Percentiles rank a stretch among this genome's conserved stretches.
phyloP scores from a whole-genome alignment of 192 early-diverging fungal genomes.

The Backusella psychrophila region DNA sequence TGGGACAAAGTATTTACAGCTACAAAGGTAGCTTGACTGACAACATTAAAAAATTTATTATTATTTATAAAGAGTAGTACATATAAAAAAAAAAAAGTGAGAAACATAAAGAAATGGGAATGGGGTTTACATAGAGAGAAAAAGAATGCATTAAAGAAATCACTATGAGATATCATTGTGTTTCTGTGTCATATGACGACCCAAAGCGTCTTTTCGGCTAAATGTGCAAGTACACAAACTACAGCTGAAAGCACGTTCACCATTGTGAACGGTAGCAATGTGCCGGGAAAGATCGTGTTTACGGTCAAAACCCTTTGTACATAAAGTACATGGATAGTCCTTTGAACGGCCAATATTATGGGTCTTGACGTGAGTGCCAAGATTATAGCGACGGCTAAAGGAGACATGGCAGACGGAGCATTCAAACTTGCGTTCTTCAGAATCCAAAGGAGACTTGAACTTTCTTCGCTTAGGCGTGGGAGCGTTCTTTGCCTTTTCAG shows the following conservation, averaged over 20 bases:
- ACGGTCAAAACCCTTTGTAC: constrained; percentile 66
- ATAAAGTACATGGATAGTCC: constrained; percentile 58
- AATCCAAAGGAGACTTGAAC: neutral
- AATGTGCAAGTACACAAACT: constrained; percentile 52
- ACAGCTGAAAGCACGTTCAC: constrained; percentile 60
- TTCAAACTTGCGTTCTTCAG: constrained; percentile 11
- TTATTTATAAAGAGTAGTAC: neutral
- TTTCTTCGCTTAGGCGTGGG: neutral
- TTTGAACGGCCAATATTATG: constrained; percentile 60
- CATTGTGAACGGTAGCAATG: constrained; percentile 58
- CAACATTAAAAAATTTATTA: neutral
- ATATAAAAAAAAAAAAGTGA: neutral
- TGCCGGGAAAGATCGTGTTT: constrained; percentile 80
- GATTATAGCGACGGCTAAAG: constrained; percentile 82
- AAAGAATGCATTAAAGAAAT: neutral
- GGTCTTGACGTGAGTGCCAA: constrained; percentile 72
- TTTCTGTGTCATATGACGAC: constrained; percentile 42
- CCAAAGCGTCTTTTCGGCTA: constrained; percentile 65
- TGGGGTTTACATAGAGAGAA: neutral
- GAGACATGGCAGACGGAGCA: constrained; percentile 62
- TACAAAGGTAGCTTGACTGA: no score
- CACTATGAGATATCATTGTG: neutral
- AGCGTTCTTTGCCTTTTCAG: neutral
- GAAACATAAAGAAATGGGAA: neutral
- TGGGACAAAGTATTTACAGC: no score